Conservation (phyloP, 2,329 filamentous ascomycete species). For the Chaetomiaceae sp. region DNA sequence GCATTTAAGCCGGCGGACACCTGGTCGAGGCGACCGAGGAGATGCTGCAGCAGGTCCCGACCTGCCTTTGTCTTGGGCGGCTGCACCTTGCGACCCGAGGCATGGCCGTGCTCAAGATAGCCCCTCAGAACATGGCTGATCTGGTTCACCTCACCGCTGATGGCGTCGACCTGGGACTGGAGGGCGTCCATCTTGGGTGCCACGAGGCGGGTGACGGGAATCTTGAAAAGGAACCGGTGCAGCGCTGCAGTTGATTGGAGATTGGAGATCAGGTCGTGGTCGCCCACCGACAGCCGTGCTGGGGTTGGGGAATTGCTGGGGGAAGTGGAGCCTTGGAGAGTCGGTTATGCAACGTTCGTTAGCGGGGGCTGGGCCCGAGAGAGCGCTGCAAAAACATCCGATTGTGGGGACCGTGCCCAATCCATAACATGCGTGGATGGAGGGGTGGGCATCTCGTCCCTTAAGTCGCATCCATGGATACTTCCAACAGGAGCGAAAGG, state of each 20-base stretch:
- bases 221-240: background rate
- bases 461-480: too few species aligned
- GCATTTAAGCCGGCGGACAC: conserved; percentile 15
- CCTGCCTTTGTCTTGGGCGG: conserved; percentile 22
- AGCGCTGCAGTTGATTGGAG: conserved; percentile 14
- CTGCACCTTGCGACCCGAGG: conserved; percentile 22
- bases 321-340: background rate
- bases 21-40: conserved; percentile 22
- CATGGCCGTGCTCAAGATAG: conserved; percentile 21
- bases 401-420: background rate
- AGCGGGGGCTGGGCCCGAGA: background rate
- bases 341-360: background rate
- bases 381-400: background rate
- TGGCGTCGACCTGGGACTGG: conserved; percentile 21
- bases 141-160: conserved; percentile 21
- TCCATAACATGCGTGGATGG: too few species aligned
- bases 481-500: too few species aligned
- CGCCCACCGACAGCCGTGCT: too few species aligned
- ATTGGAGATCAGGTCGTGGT: background rate
- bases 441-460: too few species aligned
- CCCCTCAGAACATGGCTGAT: conserved; percentile 20
- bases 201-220: conserved; percentile 15
- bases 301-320: background rate
- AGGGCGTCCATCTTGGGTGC: conserved; percentile 25
- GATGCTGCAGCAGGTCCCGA: conserved; percentile 21